Percentiles rank a stretch among this genome's conserved stretches.
phyloP scores from a whole-genome alignment of 1,284 basidiomycete species.

The Apiotrichum akiyoshidainum region DNA sequence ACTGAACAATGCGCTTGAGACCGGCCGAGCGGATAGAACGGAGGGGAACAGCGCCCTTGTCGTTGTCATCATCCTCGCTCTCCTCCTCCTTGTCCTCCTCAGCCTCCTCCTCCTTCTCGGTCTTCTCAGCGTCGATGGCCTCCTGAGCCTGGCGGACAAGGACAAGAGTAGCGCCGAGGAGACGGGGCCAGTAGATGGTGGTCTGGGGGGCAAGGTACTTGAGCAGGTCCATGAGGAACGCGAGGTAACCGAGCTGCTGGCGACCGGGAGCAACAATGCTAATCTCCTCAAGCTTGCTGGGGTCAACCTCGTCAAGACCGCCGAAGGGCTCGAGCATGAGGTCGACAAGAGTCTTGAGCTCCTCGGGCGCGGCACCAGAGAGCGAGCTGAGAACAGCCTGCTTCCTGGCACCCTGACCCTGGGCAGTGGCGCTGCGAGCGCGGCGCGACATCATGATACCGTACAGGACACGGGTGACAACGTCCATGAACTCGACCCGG shows the following conservation, averaged over 20 bases:
- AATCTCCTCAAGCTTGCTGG: slow-evolving; percentile 12
- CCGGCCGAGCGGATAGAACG: slow-evolving; percentile 75
- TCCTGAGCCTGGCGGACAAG: slow-evolving; percentile 65
- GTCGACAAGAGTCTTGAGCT: slow-evolving; percentile 75
- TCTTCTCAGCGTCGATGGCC: slow-evolving; percentile 52
- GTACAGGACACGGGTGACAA: slow-evolving; percentile 76
- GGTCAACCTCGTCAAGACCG: slow-evolving; percentile 5
- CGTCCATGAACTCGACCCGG: slow-evolving; percentile 68
- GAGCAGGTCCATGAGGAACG: slow-evolving; percentile 76
- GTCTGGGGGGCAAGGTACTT: slow-evolving; percentile 73
- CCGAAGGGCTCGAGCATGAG: slow-evolving; percentile 83
- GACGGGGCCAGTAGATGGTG: slow-evolving; percentile 64
- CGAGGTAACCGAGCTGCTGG: slow-evolving; percentile 78
- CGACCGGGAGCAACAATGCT: slow-evolving; percentile 57
- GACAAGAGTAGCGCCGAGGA: slow-evolving; percentile 66
- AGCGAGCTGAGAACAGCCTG: slow-evolving; percentile 73
- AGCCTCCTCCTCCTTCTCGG: slow-evolving; percentile 45
- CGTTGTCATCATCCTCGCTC: slow-evolving; percentile 38
- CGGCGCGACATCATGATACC: slow-evolving; percentile 83
- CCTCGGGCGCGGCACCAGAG: slow-evolving; percentile 66
- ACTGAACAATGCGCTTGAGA: slow-evolving; percentile 80
- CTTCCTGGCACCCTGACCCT: slow-evolving; percentile 68
- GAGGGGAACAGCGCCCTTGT: slow-evolving; percentile 52
- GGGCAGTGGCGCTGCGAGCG: slow-evolving; percentile 59
- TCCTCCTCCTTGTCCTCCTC: slow-evolving; percentile 47